phyloP scores from a whole-genome alignment of 2,329 filamentous ascomycete species.

The Alternaria gaisen region DNA sequence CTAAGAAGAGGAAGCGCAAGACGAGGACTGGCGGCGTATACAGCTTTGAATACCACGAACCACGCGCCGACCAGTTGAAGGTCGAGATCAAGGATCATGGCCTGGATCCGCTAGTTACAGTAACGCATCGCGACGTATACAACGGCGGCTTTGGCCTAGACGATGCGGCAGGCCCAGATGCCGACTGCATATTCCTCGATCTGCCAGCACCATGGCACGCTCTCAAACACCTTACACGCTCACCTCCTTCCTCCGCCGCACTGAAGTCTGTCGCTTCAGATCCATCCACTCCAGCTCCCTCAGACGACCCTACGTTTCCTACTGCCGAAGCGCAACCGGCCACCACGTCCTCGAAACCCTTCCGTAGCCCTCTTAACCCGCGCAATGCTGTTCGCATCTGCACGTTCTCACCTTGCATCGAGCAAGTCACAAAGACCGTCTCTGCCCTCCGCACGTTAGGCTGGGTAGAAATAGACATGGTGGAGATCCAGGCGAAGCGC shows the following conservation, averaged over 20 bases:
- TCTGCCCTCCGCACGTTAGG: slow-evolving; percentile 79
- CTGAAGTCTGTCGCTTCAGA: slow-evolving; percentile 40
- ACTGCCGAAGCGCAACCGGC: slow-evolving; percentile 8
- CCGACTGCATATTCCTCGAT: slow-evolving; percentile 79
- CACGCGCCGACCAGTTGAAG: slow-evolving; percentile 73
- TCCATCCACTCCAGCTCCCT: slow-evolving; percentile 54
- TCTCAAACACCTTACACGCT: slow-evolving; percentile 75
- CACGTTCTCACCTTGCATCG: slow-evolving; percentile 96
- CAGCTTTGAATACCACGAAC: slow-evolving; percentile 83
- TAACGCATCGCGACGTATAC: slow-evolving; percentile 84
- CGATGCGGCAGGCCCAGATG: slow-evolving; percentile 49
- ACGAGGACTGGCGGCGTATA: slow-evolving; percentile 71
- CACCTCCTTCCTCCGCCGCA: slow-evolving; percentile 40
- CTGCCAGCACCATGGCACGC: slow-evolving; percentile 84
- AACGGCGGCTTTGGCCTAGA: slow-evolving; percentile 72
- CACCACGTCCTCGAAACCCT: slow-evolving; percentile 26
- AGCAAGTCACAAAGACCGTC: slow-evolving; percentile 90
- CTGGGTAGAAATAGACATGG: slow-evolving; percentile 94
- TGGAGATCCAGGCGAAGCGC: slow-evolving; percentile 81
- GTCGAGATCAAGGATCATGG: slow-evolving; percentile 75
- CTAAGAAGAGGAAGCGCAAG: slow-evolving; percentile 43
- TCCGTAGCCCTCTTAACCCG: slow-evolving; percentile 70
- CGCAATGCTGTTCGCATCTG: slow-evolving; percentile 80
- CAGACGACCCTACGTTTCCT: slow-evolving; percentile 20
- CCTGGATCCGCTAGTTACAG: slow-evolving; percentile 70